These are phyloP conservation scores for Platanthera zijinensis DNA, from an alignment of 106 monocot species.

Conservation along the genomic window DNA sequence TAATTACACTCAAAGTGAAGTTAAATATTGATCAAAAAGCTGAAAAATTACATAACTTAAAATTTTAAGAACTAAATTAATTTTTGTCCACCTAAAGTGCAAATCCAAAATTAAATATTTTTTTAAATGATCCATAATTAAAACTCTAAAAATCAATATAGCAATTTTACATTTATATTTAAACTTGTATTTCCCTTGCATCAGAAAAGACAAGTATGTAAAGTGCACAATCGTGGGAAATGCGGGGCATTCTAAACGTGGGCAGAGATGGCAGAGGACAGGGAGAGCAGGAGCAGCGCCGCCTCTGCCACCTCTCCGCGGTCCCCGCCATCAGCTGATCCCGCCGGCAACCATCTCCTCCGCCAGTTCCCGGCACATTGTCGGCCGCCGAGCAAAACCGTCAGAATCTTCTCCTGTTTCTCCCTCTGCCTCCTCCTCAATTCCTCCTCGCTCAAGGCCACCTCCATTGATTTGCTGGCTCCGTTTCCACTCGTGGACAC, in stretches of 20 bases:
- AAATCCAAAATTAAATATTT: too few species aligned
- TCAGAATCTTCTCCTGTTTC: conserved; percentile 2
- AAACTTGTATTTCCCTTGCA: too few species aligned
- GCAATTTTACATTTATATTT: too few species aligned
- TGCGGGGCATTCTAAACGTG: background rate
- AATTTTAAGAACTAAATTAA: too few species aligned
- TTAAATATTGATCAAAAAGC: too few species aligned
- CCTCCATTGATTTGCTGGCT: background rate
- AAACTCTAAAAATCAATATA: too few species aligned
- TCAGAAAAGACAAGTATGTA: too few species aligned
- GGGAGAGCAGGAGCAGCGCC: conserved; percentile 1
- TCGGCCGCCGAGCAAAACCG: background rate
- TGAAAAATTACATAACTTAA: too few species aligned
- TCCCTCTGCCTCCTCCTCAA: conserved; percentile 7
- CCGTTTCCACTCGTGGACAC: background rate
- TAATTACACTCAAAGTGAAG: too few species aligned
- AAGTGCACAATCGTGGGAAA: background rate
- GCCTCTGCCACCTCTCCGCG: background rate
- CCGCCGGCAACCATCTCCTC: background rate
- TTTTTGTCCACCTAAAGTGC: too few species aligned
- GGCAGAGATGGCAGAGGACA: conserved; percentile 1
- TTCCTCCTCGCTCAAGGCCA: background rate
- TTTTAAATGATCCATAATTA: too few species aligned
- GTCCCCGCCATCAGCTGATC: background rate
- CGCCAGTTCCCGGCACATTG: background rate